phyloP scores from a whole-genome alignment of 1,284 basidiomycete genomes.

The Cutaneotrichosporon sp. region DNA sequence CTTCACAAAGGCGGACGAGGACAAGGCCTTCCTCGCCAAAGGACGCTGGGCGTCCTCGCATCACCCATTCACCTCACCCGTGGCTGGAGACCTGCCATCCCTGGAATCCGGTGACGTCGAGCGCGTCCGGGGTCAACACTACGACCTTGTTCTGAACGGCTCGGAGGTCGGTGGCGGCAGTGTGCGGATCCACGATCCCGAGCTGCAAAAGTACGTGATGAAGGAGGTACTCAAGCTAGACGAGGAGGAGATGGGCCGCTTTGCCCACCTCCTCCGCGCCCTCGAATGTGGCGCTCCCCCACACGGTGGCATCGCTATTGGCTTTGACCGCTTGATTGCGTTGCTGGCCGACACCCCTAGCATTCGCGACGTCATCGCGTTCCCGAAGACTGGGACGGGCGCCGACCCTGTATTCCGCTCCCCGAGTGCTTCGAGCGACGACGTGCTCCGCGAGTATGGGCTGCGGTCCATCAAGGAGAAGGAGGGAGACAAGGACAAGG shows the following conservation, averaged over 20 bases:
- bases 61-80: conserved; percentile 95
- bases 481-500: neutral
- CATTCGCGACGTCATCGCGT: conserved; percentile 93
- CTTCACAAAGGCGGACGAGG: conserved; percentile 81
- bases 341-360: conserved; percentile 79
- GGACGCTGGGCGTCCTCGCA: conserved; percentile 89
- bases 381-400: conserved; percentile 83
- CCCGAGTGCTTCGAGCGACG: conserved; percentile 64
- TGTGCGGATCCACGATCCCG: conserved; percentile 84
- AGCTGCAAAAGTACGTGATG: conserved; percentile 81
- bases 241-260: conserved; percentile 69
- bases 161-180: conserved; percentile 91
- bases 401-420: conserved; percentile 86
- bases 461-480: conserved; percentile 16
- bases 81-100: conserved; percentile 75
- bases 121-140: conserved; percentile 86
- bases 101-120: conserved; percentile 68
- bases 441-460: conserved; percentile 58
- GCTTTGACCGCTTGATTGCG: conserved; percentile 87
- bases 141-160: conserved; percentile 94
- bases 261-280: conserved; percentile 80
- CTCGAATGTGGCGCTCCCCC: conserved; percentile 86
- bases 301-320: conserved; percentile 91
- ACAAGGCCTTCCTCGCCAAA: conserved; percentile 78
- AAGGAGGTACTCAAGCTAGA: conserved; percentile 73